Evolutionary conservation across 805 yeast genomes (phyloP).

Genomic region (Komagataella pastoris): DNA sequence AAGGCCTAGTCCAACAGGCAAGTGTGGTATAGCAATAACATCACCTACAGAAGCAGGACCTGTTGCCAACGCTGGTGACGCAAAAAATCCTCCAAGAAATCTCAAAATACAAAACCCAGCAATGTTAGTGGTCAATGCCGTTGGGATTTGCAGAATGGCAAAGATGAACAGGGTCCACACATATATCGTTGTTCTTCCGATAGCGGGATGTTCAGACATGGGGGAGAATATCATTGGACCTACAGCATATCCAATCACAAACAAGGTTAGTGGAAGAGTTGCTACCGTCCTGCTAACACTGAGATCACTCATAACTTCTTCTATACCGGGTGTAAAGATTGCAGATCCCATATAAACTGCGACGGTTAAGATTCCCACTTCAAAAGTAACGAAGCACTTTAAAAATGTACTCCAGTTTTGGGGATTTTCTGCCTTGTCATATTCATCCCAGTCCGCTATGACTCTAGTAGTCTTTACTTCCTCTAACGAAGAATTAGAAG

Average conservation of each 20-base stretch:
- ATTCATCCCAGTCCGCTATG: background rate
- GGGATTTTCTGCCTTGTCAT: background rate
- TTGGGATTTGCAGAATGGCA: conserved; percentile 39
- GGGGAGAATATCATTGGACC: conserved; percentile 52
- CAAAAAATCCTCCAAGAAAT: conserved; percentile 38
- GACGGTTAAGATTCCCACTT: conserved; percentile 31
- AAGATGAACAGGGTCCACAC: conserved; percentile 31
- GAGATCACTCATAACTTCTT: conserved; percentile 29
- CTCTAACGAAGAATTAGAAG: background rate
- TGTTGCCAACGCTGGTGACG: conserved; percentile 42
- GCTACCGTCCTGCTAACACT: conserved; percentile 29
- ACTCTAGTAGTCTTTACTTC: background rate
- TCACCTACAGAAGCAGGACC: conserved; percentile 50
- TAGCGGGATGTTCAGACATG: conserved; percentile 35
- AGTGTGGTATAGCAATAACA: conserved; percentile 23
- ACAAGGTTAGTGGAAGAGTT: conserved; percentile 36
- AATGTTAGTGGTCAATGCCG: conserved; percentile 35
- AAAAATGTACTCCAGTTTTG: background rate
- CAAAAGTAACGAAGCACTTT: conserved; percentile 17
- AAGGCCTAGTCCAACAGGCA: conserved; percentile 31
- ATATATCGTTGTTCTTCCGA: conserved; percentile 42
- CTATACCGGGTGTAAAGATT: conserved; percentile 37
- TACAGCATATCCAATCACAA: conserved; percentile 46
- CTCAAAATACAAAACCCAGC: conserved; percentile 37
- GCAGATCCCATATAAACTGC: conserved; percentile 46